Percentiles rank a stretch among this genome's conserved stretches.
Conservation (phyloP, 2,329 filamentous ascomycete species). For the Ceratocystis huliohia region DNA sequence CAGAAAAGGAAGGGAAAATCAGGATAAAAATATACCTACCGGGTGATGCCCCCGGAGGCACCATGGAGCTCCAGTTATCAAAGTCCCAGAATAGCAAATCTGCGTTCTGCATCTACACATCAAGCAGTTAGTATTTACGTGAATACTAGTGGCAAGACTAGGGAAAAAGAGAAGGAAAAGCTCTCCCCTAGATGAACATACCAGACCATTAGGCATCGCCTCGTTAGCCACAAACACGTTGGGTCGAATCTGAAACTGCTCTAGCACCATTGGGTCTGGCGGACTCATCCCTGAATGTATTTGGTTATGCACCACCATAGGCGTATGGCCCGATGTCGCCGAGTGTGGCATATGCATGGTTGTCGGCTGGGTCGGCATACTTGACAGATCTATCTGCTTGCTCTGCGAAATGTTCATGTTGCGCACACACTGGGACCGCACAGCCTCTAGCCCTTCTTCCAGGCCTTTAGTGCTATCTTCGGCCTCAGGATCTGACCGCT, state of each 20-base stretch:
- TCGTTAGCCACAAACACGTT: slow-evolving; percentile 16
- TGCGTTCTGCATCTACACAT: slow-evolving; percentile 10
- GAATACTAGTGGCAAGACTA: neutral
- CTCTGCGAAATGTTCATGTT: slow-evolving; percentile 35
- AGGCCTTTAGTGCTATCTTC: slow-evolving; percentile 34
- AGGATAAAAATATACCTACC: neutral
- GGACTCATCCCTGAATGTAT: slow-evolving; percentile 11
- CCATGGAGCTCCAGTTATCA: slow-evolving; percentile 21
- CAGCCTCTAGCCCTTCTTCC: slow-evolving; percentile 27
- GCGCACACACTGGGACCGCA: slow-evolving; percentile 36
- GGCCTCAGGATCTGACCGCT: slow-evolving; percentile 31
- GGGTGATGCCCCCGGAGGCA: slow-evolving; percentile 18
- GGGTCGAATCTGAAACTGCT: slow-evolving; percentile 18
- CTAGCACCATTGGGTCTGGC: slow-evolving; percentile 15
- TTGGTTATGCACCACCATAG: slow-evolving; percentile 11
- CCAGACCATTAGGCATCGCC: slow-evolving; percentile 8
- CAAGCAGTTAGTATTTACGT: neutral
- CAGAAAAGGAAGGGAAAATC: neutral
- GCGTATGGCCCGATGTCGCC: slow-evolving; percentile 5
- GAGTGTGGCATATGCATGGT: slow-evolving; percentile 6
- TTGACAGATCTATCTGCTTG: slow-evolving; percentile 23
- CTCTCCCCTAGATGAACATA: neutral
- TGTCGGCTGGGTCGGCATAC: neutral
- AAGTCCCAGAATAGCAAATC: slow-evolving; percentile 18
- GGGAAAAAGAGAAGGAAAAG: neutral